Evolutionary conservation across 306 rosid genomes (phyloP).

Genomic region (Hippophae tibetana): DNA sequence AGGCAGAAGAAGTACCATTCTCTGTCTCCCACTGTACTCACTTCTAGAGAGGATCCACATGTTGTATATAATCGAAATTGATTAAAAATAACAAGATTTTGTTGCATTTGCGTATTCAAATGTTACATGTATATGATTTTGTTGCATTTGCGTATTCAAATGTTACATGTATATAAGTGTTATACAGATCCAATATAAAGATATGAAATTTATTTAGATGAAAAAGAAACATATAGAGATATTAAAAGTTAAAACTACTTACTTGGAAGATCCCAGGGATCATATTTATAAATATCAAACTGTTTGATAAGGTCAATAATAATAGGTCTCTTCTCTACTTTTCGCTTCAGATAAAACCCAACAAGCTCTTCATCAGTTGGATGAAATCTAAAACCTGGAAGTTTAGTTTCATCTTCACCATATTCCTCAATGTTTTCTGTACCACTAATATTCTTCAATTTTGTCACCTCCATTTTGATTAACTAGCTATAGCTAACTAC

Average conservation of each 20-base stretch:
- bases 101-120: too few species aligned
- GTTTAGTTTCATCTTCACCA: slow-evolving; percentile 39
- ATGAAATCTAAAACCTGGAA: slow-evolving; percentile 89
- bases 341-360: slow-evolving; percentile 62
- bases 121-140: too few species aligned
- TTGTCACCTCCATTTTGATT: background rate
- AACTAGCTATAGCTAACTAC: slow-evolving; percentile 8
- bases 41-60: slow-evolving; percentile 18
- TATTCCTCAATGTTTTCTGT: background rate
- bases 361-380: slow-evolving; percentile 95
- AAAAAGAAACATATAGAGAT: background rate
- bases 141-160: too few species aligned
- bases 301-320: slow-evolving; percentile 74
- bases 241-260: slow-evolving; percentile 10
- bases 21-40: slow-evolving; percentile 34
- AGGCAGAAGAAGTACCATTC: slow-evolving; percentile 72
- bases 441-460: background rate
- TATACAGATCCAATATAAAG: background rate
- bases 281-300: slow-evolving; percentile 79
- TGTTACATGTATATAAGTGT: too few species aligned
- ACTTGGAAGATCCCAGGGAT: slow-evolving; percentile 99
- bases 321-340: slow-evolving; percentile 61
- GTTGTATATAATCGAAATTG: too few species aligned
- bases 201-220: background rate
- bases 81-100: too few species aligned